Conservation (phyloP, 306 rosid genomes). For the Prunus armeniaca region DNA sequence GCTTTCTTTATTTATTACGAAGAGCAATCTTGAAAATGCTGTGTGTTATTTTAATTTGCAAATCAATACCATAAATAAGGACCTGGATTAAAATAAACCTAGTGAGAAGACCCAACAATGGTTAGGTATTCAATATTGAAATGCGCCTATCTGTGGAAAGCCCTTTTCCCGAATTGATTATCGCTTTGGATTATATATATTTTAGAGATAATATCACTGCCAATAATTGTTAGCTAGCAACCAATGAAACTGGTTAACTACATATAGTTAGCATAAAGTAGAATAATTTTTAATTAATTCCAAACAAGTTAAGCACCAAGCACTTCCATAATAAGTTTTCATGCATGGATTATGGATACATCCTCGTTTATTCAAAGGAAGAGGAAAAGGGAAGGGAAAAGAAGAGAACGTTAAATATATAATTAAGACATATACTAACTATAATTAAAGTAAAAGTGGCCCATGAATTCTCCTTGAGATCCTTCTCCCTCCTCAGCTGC, state of each 20-base stretch:
- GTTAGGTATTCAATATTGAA: background rate
- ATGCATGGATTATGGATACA: background rate
- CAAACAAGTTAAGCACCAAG: background rate
- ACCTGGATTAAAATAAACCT: background rate
- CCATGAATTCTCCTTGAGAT: constrained; percentile 11
- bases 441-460: background rate
- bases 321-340: background rate
- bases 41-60: background rate
- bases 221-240: too few species aligned
- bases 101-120: constrained; percentile 4
- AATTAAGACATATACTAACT: constrained; percentile 13
- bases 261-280: too few species aligned
- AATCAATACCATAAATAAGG: background rate
- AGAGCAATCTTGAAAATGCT: background rate
- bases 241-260: too few species aligned
- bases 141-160: too few species aligned
- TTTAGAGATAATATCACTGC: too few species aligned
- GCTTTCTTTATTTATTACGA: background rate
- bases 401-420: background rate
- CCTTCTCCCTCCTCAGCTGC: background rate
- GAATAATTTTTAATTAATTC: too few species aligned
- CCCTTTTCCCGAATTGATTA: too few species aligned
- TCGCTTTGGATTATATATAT: too few species aligned
- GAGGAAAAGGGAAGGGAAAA: background rate
- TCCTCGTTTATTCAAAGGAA: background rate